These are phyloP conservation scores for Endothia cerciana DNA, from an alignment of 2,329 filamentous ascomycete species.

Conservation along the genomic window DNA sequence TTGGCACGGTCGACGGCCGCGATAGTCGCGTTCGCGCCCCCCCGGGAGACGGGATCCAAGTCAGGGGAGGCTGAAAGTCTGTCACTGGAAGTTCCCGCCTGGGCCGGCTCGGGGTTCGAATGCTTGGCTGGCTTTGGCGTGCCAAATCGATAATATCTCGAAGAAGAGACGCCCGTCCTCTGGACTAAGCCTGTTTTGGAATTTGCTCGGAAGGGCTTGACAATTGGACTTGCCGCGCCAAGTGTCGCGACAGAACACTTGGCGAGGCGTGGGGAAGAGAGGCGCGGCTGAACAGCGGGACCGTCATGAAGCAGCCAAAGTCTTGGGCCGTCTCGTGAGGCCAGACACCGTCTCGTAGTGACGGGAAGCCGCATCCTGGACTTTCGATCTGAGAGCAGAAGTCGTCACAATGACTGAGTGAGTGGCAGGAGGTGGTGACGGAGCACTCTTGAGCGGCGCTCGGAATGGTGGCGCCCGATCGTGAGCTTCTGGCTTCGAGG, in stretches of 20 bases:
- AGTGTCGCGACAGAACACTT: conserved; percentile 33
- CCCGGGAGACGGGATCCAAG: neutral
- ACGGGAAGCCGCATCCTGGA: neutral
- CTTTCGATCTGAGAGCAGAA: neutral
- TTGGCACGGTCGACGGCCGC: conserved; percentile 47
- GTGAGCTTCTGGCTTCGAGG: neutral
- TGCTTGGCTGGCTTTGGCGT: conserved; percentile 19
- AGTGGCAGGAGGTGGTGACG: too few relatives aligned
- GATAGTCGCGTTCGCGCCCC: conserved; percentile 36
- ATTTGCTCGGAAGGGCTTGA: conserved; percentile 19
- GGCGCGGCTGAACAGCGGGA: conserved; percentile 1
- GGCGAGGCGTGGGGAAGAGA: conserved; percentile 28
- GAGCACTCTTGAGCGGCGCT: neutral
- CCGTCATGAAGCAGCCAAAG: neutral
- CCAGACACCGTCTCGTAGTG: neutral
- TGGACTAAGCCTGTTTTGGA: conserved; percentile 17
- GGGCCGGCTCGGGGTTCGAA: conserved; percentile 1
- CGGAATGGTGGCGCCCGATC: neutral
- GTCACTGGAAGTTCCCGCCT: conserved; percentile 8
- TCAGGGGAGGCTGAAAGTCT: neutral
- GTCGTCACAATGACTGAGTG: neutral
- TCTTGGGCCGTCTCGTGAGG: neutral
- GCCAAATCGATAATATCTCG: conserved; percentile 23
- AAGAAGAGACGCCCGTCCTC: conserved; percentile 12
- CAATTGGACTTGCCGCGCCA: conserved; percentile 25